These are phyloP conservation scores for Castanea sativa DNA, from an alignment of 306 rosid species.

Conservation along the genomic window DNA sequence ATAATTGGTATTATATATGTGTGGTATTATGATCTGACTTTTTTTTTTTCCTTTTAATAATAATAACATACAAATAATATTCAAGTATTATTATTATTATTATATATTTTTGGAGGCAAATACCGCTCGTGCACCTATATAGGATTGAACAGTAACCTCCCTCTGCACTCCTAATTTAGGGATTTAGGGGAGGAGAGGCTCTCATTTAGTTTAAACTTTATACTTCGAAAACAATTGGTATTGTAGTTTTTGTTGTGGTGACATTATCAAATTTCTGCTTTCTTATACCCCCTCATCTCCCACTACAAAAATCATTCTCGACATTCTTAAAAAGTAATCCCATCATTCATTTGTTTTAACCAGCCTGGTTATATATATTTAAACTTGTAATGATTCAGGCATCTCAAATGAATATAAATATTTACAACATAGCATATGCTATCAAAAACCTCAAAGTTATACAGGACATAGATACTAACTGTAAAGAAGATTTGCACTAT, in stretches of 20 bases:
- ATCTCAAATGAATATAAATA: conserved; percentile 7
- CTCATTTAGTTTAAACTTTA: neutral
- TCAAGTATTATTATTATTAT: neutral
- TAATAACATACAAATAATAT: too few species aligned
- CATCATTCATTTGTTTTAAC: neutral
- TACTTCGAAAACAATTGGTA: neutral
- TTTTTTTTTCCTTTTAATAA: too few species aligned
- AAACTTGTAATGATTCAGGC: conserved; percentile 2
- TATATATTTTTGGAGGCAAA: neutral
- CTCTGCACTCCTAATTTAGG: neutral
- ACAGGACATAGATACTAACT: neutral
- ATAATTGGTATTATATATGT: too few species aligned
- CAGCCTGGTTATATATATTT: neutral
- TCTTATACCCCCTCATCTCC: too few species aligned
- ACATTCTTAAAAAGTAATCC: neutral
- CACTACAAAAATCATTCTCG: neutral
- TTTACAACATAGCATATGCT: neutral
- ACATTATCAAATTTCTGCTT: too few species aligned
- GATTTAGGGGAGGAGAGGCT: neutral
- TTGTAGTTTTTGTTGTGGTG: too few species aligned
- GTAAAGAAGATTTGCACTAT: neutral
- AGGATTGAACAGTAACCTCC: neutral
- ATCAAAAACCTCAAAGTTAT: neutral
- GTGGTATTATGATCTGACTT: too few species aligned
- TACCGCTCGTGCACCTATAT: neutral